Conservation (phyloP, 352 stramenopile genomes). For the Phytopythium helicoides region DNA sequence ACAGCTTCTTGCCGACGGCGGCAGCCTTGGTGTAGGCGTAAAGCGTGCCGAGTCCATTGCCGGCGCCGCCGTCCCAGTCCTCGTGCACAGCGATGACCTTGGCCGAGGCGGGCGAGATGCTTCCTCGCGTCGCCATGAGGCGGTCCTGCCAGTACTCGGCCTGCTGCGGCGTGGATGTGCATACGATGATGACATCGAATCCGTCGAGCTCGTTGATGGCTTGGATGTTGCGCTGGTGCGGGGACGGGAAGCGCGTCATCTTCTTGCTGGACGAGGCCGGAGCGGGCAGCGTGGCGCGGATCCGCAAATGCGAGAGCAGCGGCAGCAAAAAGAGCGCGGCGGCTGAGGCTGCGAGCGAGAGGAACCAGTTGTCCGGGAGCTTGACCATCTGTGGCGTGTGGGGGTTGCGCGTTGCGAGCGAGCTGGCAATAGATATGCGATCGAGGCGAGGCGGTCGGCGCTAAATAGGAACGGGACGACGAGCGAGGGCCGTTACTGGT, state of each 20-base stretch:
- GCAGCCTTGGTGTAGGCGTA: slow-evolving; percentile 97
- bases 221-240: slow-evolving; percentile 81
- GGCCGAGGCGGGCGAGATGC: slow-evolving; percentile 75
- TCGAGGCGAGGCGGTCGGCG: too few relatives aligned
- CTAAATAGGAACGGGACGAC: too few relatives aligned
- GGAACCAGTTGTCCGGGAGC: slow-evolving; percentile 21
- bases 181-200: slow-evolving; percentile 98
- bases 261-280: slow-evolving; percentile 4
- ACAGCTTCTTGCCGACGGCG: slow-evolving; percentile 80
- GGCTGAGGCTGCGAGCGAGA: slow-evolving; percentile 30
- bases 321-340: slow-evolving; percentile 15
- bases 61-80: slow-evolving; percentile 95
- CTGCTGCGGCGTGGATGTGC: slow-evolving; percentile 95
- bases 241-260: slow-evolving; percentile 23
- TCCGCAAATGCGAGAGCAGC: slow-evolving; percentile 29
- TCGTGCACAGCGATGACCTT: slow-evolving; percentile 96
- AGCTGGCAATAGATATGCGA: too few relatives aligned
- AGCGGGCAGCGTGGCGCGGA: slow-evolving; percentile 4
- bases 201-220: slow-evolving; percentile 86
- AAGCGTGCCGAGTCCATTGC: slow-evolving; percentile 95
- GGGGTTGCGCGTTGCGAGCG: too few relatives aligned
- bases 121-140: slow-evolving; percentile 83
- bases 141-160: slow-evolving; percentile 97
- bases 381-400: slow-evolving; percentile 29
- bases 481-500: too few relatives aligned